A percentile compares a stretch with the other conserved stretches of the same genome.
Conservation (phyloP, 257 asterid genomes). For the Solanum chiquidenum region DNA sequence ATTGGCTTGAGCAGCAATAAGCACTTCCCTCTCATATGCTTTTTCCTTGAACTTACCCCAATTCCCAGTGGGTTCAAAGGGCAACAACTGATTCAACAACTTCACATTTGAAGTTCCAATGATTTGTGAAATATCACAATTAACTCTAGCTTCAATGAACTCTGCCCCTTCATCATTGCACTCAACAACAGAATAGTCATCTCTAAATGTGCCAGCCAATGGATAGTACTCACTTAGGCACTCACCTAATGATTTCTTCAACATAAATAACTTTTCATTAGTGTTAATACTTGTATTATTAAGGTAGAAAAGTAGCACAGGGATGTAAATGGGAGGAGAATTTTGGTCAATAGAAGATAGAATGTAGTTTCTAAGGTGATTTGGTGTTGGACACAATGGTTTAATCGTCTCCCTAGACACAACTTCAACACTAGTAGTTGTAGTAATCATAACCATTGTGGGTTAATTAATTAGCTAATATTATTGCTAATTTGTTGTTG, state of each 20-base stretch:
- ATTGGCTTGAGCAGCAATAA: slow-evolving; percentile 13
- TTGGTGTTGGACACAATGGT: not conserved
- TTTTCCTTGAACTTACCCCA: not conserved
- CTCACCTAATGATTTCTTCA: slow-evolving; percentile 13
- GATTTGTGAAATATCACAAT: not conserved
- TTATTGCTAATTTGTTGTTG: not conserved
- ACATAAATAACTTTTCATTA: not conserved
- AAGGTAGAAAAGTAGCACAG: not conserved
- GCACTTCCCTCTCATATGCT: not conserved
- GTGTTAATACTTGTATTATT: not conserved
- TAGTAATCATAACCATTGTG: not conserved
- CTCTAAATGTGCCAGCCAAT: slow-evolving; percentile 19
- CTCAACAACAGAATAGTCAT: not conserved
- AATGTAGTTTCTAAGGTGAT: not conserved
- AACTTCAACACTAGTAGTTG: not conserved
- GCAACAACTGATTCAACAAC: slow-evolving; percentile 1
- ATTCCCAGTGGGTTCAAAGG: not conserved
- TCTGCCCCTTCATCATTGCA: slow-evolving; percentile 22
- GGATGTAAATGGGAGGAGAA: not conserved
- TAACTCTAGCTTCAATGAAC: slow-evolving; percentile 12
- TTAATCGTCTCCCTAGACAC: not conserved
- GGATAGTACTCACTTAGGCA: slow-evolving; percentile 20
- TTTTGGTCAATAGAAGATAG: not conserved
- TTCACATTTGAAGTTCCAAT: not conserved
- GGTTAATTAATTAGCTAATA: not conserved